Percentiles rank a stretch among this genome's conserved stretches.
These are phyloP conservation scores for Microbotryum violaceum DNA, from an alignment of 1,284 basidiomycete species.

Conservation along the genomic window DNA sequence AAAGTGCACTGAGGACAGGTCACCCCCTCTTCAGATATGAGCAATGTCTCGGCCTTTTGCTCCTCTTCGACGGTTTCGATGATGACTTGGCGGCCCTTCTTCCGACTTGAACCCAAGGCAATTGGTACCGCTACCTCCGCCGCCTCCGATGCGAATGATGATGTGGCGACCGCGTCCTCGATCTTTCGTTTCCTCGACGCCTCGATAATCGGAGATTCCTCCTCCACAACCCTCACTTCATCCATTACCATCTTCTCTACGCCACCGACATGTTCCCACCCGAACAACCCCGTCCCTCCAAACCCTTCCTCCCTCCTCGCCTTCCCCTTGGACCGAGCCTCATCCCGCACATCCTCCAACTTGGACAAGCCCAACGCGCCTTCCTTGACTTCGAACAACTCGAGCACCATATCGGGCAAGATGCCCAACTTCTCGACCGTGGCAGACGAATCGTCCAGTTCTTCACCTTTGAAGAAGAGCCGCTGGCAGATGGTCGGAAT, in stretches of 20 bases:
- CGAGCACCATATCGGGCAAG: conserved; percentile 56
- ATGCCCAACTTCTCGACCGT: conserved; percentile 57
- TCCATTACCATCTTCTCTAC: conserved; percentile 2
- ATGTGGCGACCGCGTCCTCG: not conserved
- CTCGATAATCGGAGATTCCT: not conserved
- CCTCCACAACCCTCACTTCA: not conserved
- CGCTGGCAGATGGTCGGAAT: conserved; percentile 67
- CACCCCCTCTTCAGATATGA: not conserved
- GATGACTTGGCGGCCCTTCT: not conserved
- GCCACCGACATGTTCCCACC: conserved; percentile 4
- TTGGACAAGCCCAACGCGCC: conserved; percentile 39
- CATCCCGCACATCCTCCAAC: conserved; percentile 39
- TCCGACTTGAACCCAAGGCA: not conserved
- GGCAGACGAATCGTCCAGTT: conserved; percentile 52
- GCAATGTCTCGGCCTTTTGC: not conserved
- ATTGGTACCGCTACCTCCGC: not conserved
- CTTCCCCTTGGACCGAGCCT: conserved; percentile 34
- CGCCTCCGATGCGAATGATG: not conserved
- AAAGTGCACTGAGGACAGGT: conserved; percentile 37
- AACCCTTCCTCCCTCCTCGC: conserved; percentile 58
- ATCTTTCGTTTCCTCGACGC: not conserved
- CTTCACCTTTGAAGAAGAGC: conserved; percentile 54
- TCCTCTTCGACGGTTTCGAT: not conserved
- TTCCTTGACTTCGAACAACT: conserved; percentile 59
- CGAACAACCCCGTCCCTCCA: conserved; percentile 57